Evolutionary conservation across 1,284 basidiomycete species (phyloP), one percentile per base, ranked within the genome.

Genomic region (Rhodotorula sp.): DNA sequence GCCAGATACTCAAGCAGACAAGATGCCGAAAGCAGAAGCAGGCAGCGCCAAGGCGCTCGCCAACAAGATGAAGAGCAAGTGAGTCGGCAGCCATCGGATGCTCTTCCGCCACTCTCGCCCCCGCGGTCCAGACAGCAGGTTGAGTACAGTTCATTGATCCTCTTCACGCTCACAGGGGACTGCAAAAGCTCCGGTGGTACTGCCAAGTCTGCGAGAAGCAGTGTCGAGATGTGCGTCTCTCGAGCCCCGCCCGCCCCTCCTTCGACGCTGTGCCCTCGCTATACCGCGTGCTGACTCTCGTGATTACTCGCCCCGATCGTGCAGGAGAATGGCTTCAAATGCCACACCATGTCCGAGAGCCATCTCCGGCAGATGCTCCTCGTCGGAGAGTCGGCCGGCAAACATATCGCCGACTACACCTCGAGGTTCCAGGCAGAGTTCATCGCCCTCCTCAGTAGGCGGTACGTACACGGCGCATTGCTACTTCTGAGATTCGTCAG

Each of bases 311-410:
- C 49, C 64, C 64, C 64, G 38, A 43, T 43, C 12, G 8, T 64
- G 59, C 93, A 97, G 70, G 95, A 97, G 84, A 97, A 97, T 81
- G 95, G 94, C 31, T 97, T 97, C 87, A 95, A 95, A 68, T 80
- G 79, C 80, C 92, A 95, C 80, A 86, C 90, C 23, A 85, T 88
- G 70, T 92, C 91, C 47, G 93, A 95, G 81, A 84, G 88, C 2
- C 97, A 99, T 83, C 85, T 98, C 67, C 88, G 97, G 18, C 94
- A 97, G 83, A 97, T 99, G 89, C 87, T 98, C 71, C 89, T 94
- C 47, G 90, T 98, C 61, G 95, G 95, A 38, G 93, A 97, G 81
- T 69, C 70, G 38, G 94, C 95, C 6, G 92, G 92, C 28, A 87
- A 86, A 77, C 91, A 97, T 77, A 97, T 99, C 74, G 85, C 90